phyloP scores from a whole-genome alignment of 2,329 filamentous ascomycete genomes.

The Trichoderma sp. region DNA sequence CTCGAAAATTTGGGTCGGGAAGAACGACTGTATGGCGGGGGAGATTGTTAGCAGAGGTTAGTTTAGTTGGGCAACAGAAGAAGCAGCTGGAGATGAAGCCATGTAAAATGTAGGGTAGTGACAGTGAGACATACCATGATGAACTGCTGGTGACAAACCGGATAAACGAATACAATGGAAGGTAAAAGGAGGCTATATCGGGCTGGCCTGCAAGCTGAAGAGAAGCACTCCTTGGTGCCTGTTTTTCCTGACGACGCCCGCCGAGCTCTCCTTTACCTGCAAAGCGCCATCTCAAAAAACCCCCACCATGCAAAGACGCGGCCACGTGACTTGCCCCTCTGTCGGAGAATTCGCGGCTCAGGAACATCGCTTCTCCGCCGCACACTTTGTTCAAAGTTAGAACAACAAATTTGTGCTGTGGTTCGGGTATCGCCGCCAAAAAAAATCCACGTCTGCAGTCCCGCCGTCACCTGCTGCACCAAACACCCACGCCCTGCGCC shows the following conservation, averaged over 20 bases:
- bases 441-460: neutral
- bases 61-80: conserved; percentile 10
- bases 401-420: conserved; percentile 40
- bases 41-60: conserved; percentile 2
- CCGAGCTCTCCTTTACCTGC: conserved; percentile 17
- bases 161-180: neutral
- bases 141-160: conserved; percentile 4
- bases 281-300: neutral
- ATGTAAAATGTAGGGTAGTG: too few relatives aligned
- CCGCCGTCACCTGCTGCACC: conserved; percentile 16
- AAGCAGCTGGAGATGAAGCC: neutral
- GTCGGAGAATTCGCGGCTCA: conserved; percentile 30
- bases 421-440: conserved; percentile 20
- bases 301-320: conserved; percentile 17
- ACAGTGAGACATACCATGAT: conserved; percentile 16
- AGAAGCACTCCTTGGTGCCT: conserved; percentile 25
- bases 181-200: conserved; percentile 3
- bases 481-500: conserved; percentile 11
- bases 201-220: neutral
- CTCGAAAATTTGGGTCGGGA: conserved; percentile 96
- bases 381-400: conserved; percentile 41
- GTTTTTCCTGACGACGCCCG: conserved; percentile 22
- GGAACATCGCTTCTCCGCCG: conserved; percentile 43
- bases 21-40: conserved; percentile 54
- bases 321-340: conserved; percentile 45